Evolutionary conservation across 2,329 filamentous ascomycete species (phyloP).

Genomic region (Xylariaceae sp.): DNA sequence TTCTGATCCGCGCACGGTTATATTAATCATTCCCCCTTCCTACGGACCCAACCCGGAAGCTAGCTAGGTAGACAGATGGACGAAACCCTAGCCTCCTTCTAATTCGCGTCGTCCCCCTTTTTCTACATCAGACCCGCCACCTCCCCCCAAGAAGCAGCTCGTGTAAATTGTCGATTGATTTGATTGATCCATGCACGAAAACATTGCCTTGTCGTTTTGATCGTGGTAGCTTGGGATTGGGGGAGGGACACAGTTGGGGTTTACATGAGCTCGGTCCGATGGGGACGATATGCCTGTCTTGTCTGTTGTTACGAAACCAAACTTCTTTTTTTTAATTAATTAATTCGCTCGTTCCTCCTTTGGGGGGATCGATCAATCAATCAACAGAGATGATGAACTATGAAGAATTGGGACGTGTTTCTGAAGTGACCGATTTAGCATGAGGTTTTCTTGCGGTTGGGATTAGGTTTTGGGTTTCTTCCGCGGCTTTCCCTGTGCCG

Average conservation of each 20-base stretch:
- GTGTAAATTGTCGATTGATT: neutral
- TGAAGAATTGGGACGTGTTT: too few relatives aligned
- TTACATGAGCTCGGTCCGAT: neutral
- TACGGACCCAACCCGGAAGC: neutral
- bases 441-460: too few relatives aligned
- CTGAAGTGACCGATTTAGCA: neutral
- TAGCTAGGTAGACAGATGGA: neutral
- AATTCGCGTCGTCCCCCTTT: neutral
- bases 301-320: neutral
- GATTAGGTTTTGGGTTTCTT: neutral
- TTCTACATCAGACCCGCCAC: neutral
- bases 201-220: neutral
- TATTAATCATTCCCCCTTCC: neutral
- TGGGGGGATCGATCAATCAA: neutral
- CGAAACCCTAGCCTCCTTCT: neutral
- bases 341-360: neutral
- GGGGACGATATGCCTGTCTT: too few relatives aligned
- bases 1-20: constrained; percentile 12
- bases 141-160: neutral
- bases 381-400: neutral
- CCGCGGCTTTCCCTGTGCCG: neutral
- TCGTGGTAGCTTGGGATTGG: neutral
- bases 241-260: neutral
- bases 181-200: neutral
- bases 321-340: neutral